phyloP scores from a whole-genome alignment of 805 yeast genomes.

The Saccharomycodes ludwigii region DNA sequence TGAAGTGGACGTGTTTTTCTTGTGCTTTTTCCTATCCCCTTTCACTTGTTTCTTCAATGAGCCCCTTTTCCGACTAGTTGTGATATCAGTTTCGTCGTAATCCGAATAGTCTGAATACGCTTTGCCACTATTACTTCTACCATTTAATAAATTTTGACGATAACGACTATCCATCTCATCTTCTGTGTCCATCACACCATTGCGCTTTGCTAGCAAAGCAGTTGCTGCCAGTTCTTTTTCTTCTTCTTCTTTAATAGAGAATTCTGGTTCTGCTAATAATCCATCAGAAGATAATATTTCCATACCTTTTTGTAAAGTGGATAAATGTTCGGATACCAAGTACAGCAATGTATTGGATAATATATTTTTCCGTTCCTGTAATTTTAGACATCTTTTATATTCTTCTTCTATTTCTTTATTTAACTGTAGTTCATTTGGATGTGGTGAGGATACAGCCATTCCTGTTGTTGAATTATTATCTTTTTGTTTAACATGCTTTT shows the following conservation, averaged over 20 bases:
- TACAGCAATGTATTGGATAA: conserved; percentile 5
- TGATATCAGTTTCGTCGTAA: no score
- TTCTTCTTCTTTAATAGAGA: conserved; percentile 12
- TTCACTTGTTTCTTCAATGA: no score
- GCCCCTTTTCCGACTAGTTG: no score
- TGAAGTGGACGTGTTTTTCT: neutral
- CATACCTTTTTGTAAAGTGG: conserved; percentile 6
- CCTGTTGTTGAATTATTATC: conserved; percentile 4
- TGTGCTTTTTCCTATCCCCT: no score
- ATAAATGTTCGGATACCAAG: conserved; percentile 3
- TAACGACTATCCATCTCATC: no score
- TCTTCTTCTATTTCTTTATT: conserved; percentile 3
- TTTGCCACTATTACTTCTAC: no score
- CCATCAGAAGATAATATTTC: conserved; percentile 14
- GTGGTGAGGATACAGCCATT: conserved; percentile 2
- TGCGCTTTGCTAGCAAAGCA: no score
- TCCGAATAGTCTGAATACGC: no score
- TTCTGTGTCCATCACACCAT: no score
- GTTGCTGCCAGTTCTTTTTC: no score
- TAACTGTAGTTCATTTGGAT: conserved; percentile 4
- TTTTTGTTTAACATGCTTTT: conserved; percentile 5
- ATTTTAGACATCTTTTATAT: neutral
- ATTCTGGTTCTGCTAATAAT: conserved; percentile 14
- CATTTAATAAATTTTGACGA: no score
- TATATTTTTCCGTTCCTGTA: conserved; percentile 1